Conservation (phyloP, 352 stramenopile species). For the Stramenopiles sp. region DNA sequence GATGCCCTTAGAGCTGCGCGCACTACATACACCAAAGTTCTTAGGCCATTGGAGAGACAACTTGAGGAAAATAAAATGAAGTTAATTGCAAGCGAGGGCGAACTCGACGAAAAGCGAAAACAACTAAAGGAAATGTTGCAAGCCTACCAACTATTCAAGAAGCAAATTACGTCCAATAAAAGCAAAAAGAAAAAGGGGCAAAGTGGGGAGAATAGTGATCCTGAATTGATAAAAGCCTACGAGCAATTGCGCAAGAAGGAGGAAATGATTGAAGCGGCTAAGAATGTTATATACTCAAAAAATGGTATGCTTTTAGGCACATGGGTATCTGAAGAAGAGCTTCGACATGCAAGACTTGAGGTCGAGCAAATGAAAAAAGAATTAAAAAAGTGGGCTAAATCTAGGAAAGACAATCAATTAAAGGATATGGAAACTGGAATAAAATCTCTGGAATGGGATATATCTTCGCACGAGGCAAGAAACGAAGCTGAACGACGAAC, state of each 20-base stretch:
- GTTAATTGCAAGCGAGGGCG: not conserved
- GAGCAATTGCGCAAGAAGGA: not conserved
- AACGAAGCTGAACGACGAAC: not conserved
- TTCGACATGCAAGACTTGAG: not conserved
- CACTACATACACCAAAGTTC: no score
- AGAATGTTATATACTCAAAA: not conserved
- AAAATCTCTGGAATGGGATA: not conserved
- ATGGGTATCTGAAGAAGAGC: not conserved
- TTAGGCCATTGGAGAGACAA: not conserved
- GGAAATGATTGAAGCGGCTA: not conserved
- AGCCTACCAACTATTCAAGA: no score
- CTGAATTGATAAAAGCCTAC: not conserved
- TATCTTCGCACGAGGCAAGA: not conserved
- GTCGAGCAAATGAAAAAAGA: not conserved
- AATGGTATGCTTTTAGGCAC: not conserved
- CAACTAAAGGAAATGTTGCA: no score
- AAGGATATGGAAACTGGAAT: not conserved
- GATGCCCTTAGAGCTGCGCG: no score
- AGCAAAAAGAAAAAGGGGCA: not conserved
- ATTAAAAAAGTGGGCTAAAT: not conserved
- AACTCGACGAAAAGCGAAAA: no score
- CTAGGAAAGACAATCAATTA: not conserved
- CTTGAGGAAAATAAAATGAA: not conserved
- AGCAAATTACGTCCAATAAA: not conserved
- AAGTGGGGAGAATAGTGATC: not conserved